These are phyloP conservation scores for Diaporthe citriasiana DNA, from an alignment of 2,329 filamentous ascomycete species.

Conservation along the genomic window DNA sequence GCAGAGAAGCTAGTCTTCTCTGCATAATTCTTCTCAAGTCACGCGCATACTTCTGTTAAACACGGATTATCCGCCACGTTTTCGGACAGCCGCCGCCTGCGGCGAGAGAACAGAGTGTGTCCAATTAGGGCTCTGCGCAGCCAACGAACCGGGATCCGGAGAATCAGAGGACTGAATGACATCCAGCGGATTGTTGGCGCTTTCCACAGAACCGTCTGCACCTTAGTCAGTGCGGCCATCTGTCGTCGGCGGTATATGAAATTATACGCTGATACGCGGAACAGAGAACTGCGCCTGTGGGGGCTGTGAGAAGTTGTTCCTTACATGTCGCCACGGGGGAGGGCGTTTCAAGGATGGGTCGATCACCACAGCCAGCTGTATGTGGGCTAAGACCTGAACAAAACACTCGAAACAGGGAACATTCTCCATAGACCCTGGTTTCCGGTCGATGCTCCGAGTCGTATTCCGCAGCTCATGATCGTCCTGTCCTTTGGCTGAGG, in stretches of 20 bases:
- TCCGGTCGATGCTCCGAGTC: conserved; percentile 9
- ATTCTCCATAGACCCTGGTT: conserved; percentile 1
- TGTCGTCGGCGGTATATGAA: background rate
- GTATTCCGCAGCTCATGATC: conserved; percentile 1
- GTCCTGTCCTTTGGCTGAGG: conserved; percentile 21
- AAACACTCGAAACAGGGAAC: conserved; percentile 16
- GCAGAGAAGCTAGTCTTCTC: conserved; percentile 5
- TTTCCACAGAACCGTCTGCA: background rate
- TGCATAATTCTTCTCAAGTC: conserved; percentile 5
- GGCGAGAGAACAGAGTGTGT: background rate
- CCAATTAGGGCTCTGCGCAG: conserved; percentile 21
- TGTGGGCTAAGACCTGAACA: conserved; percentile 23
- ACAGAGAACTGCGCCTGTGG: conserved; percentile 31
- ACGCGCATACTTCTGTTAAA: background rate
- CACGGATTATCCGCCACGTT: conserved; percentile 3
- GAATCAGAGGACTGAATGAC: conserved; percentile 14
- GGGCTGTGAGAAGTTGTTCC: conserved; percentile 36
- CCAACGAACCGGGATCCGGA: conserved; percentile 1
- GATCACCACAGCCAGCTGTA: conserved; percentile 11
- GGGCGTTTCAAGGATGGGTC: conserved; percentile 26
- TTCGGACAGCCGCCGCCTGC: background rate
- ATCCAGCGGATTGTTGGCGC: conserved; percentile 12
- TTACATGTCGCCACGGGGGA: conserved; percentile 10
- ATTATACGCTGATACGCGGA: conserved; percentile 2
- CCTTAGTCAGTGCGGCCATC: conserved; percentile 18